Evolutionary conservation across 306 rosid species (phyloP).

Genomic region (Canavalia gladiata): DNA sequence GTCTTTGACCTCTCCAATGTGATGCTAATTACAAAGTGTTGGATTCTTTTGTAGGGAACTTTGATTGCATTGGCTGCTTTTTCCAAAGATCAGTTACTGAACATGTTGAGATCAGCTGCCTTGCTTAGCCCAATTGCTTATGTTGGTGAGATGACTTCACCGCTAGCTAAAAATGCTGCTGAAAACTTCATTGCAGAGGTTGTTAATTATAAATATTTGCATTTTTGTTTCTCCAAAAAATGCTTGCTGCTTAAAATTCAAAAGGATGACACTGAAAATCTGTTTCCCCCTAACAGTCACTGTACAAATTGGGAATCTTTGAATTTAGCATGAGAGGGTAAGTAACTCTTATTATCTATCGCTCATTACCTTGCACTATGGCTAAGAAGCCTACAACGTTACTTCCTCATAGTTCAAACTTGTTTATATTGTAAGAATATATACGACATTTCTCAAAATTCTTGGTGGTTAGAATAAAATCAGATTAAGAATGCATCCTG

Average conservation of each 20-base stretch:
- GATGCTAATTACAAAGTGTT: background rate
- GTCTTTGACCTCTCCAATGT: conserved; percentile 16
- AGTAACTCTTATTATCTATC: conserved; percentile 42
- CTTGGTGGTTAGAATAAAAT: conserved; percentile 37
- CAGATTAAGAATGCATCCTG: conserved; percentile 5
- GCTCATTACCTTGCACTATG: background rate
- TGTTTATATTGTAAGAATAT: conserved; percentile 19
- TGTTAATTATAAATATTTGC: conserved; percentile 3
- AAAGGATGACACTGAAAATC: conserved; percentile 41
- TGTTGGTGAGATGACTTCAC: conserved; percentile 78
- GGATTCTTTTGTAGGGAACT: conserved; percentile 75
- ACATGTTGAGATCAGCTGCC: conserved; percentile 79
- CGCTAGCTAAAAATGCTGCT: conserved; percentile 75
- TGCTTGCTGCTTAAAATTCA: background rate
- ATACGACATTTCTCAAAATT: conserved; percentile 20
- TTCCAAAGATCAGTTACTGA: conserved; percentile 67
- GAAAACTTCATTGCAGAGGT: conserved; percentile 84
- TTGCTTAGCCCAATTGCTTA: conserved; percentile 92
- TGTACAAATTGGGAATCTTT: conserved; percentile 67
- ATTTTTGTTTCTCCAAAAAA: background rate
- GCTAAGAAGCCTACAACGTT: conserved; percentile 29
- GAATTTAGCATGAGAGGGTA: conserved; percentile 81
- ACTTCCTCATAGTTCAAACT: background rate
- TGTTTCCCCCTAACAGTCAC: conserved; percentile 58
- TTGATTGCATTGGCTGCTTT: conserved; percentile 80